Percentiles rank a stretch among this genome's conserved stretches.
phyloP scores from a whole-genome alignment of 306 rosid species.

The Sicyos edulis region DNA sequence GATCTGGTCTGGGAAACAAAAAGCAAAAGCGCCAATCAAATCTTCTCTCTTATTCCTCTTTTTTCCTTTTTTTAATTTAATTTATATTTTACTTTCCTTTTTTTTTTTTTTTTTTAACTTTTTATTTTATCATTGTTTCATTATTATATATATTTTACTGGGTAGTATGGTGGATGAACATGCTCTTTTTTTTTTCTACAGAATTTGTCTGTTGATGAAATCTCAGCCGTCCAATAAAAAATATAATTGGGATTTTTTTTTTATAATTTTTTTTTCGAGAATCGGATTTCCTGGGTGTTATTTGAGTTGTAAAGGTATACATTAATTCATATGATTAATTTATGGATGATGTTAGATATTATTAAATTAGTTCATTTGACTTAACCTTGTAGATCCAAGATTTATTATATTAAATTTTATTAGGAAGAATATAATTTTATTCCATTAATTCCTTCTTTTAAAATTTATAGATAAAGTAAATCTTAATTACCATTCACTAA shows the following conservation, averaged over 20 bases:
- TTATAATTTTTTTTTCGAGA: no score
- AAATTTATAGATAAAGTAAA: no score
- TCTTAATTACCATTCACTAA: no score
- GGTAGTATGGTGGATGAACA: not conserved
- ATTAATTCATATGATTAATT: not conserved
- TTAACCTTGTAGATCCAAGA: not conserved
- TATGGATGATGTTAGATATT: no score
- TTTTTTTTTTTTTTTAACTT: not conserved
- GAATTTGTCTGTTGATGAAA: not conserved
- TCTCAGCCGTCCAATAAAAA: slow-evolving; percentile 14
- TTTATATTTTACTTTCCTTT: not conserved
- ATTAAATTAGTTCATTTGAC: not conserved
- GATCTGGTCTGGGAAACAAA: slow-evolving; percentile 49
- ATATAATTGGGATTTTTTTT: not conserved
- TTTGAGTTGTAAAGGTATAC: not conserved
- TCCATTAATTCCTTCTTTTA: no score
- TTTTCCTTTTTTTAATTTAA: not conserved
- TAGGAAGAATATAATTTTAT: no score
- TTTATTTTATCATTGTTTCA: not conserved
- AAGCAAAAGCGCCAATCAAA: slow-evolving; percentile 47
- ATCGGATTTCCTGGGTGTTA: not conserved
- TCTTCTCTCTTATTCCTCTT: slow-evolving; percentile 35
- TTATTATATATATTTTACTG: not conserved
- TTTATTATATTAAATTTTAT: no score
- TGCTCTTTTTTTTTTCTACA: not conserved